Evolutionary conservation across 768 basidiomycete genomes (phyloP).

Genomic region (Cyclocybe aegerita): DNA sequence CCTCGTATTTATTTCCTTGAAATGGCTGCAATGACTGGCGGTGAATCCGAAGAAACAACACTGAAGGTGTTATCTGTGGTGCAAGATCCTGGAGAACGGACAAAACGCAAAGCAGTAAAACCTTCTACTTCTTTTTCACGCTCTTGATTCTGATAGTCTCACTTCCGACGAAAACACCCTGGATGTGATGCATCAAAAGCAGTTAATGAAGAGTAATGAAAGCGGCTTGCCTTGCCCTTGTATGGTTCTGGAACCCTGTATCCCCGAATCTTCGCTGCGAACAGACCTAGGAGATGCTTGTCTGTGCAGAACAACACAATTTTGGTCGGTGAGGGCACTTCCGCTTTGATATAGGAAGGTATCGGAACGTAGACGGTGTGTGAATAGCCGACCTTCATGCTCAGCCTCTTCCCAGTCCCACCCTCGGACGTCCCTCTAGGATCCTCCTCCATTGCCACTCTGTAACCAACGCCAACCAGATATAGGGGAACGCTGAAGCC

Average conservation of each 20-base stretch:
- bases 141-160: slow-evolving; percentile 91
- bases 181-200: not conserved
- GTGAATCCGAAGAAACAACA: no score
- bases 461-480: slow-evolving; percentile 94
- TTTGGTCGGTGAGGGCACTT: slow-evolving; percentile 81
- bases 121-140: slow-evolving; percentile 89
- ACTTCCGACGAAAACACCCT: slow-evolving; percentile 94
- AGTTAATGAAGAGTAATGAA: not conserved
- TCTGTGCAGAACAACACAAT: slow-evolving; percentile 81
- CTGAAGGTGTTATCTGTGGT: no score
- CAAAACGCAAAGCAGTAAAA: not conserved
- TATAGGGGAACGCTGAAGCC: slow-evolving; percentile 84
- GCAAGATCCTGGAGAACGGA: not conserved
- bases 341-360: slow-evolving; percentile 76
- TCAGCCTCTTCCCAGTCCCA: slow-evolving; percentile 65
- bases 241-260: slow-evolving; percentile 94
- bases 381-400: slow-evolving; percentile 91
- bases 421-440: slow-evolving; percentile 60
- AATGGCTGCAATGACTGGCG: no score
- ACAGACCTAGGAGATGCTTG: slow-evolving; percentile 85
- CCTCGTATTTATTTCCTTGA: no score
- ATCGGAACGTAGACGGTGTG: slow-evolving; percentile 85
- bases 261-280: slow-evolving; percentile 81
- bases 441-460: slow-evolving; percentile 82
- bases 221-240: slow-evolving; percentile 84